Conservation (phyloP, 148 eudicot genomes). For the Rhododendron simsii region DNA sequence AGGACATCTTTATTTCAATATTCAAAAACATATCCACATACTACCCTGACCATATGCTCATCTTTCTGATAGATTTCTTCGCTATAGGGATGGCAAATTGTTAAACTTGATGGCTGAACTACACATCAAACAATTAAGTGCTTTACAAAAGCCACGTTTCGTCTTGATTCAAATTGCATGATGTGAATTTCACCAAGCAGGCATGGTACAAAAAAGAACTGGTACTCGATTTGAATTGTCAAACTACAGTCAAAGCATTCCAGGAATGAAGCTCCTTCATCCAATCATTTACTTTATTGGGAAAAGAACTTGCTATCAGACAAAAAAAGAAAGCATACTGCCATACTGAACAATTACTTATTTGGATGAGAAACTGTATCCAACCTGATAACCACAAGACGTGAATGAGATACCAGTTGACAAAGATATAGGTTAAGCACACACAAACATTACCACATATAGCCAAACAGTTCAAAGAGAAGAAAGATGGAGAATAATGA, state of each 20-base stretch:
- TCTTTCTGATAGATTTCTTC: background rate
- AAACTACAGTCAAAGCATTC: slow-evolving; percentile 2
- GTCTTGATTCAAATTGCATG: background rate
- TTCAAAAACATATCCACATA: background rate
- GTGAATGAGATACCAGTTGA: background rate
- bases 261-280: background rate
- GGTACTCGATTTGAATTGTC: background rate
- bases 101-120: background rate
- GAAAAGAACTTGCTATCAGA: background rate
- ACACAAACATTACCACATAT: background rate
- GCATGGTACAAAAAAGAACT: background rate
- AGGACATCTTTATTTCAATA: background rate
- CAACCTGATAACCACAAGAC: background rate
- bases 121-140: background rate
- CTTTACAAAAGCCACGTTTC: background rate
- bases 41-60: background rate
- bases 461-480: background rate
- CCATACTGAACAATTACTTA: background rate
- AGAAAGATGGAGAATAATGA: background rate
- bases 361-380: background rate
- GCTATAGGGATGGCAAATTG: background rate
- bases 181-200: background rate
- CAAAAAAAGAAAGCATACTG: background rate
- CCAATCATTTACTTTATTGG: background rate
- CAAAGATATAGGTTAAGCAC: background rate